A percentile compares a stretch with the other conserved stretches of the same genome.
Evolutionary conservation across 805 yeast genomes (phyloP).

Genomic region (Komagataella ulmi): DNA sequence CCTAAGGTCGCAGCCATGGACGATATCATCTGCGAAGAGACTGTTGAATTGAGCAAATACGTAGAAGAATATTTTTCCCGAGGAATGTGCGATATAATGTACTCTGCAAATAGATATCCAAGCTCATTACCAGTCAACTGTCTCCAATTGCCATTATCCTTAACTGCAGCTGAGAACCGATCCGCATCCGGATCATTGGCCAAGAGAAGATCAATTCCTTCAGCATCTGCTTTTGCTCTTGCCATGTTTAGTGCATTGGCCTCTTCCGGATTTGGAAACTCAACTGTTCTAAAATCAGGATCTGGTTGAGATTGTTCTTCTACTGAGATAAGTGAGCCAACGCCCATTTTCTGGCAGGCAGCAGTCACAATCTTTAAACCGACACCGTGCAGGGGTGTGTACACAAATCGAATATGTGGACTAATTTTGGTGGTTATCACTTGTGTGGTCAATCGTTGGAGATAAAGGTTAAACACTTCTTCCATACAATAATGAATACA

Average conservation of each 20-base stretch:
- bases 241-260: constrained; percentile 79
- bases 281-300: constrained; percentile 76
- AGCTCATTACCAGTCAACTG: constrained; percentile 89
- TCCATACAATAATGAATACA: constrained; percentile 25
- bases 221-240: constrained; percentile 40
- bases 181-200: constrained; percentile 98
- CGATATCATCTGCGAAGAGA: constrained; percentile 71
- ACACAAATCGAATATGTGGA: constrained; percentile 41
- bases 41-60: constrained; percentile 76
- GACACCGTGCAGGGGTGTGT: constrained; percentile 95
- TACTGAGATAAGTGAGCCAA: constrained; percentile 27
- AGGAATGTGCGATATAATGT: constrained; percentile 23
- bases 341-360: constrained; percentile 12
- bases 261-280: constrained; percentile 94
- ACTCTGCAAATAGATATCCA: constrained; percentile 73
- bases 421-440: constrained; percentile 18
- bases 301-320: constrained; percentile 61
- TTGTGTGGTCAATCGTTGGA: constrained; percentile 15
- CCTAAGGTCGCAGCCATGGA: constrained; percentile 53
- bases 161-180: constrained; percentile 73
- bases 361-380: constrained; percentile 36
- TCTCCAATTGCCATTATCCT: constrained; percentile 37
- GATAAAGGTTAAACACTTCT: constrained; percentile 28
- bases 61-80: constrained; percentile 15
- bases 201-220: constrained; percentile 38